Evolutionary conservation across 129 eudicot genomes (phyloP), one percentile per base, ranked within the genome.

Genomic region (Deinandra increscens): DNA sequence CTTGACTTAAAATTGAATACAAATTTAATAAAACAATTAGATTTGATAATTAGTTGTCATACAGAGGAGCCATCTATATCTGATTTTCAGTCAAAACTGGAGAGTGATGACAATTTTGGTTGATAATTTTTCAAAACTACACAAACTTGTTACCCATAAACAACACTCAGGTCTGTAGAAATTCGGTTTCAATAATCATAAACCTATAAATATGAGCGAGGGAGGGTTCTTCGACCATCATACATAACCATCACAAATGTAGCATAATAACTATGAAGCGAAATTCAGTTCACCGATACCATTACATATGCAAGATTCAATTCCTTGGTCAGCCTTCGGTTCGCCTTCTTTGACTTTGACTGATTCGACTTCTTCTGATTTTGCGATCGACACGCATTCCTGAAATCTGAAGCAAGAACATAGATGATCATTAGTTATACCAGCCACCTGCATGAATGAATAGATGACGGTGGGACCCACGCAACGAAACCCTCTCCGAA

Each of bases 381-480:
- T 81, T 8, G 73, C 80, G 7, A 75, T 75, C 3, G 74, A 66
- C 39, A 59, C 39, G 34, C 87, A 86, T 38, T 82, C 83, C 19
- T 80, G 78, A 71, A 86, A 86, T 66, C 91, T 78, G 66, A 86
- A 86, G 77, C 92, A 86, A 29, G 81, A 68, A 39, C 77, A 69
- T 4, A 86, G 82, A 73, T 86, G 92, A 48, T 86, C 91, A 60
- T 86, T 86, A 67, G 91, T 80, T 38, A 86, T 77, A 43, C 91
- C 91, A 11, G 88, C 88, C 34, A 78, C 86, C 80, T 86, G 92
- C 92, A 86, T 86, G 67, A 86, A 86, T 36, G 88, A 86, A 78
- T 86, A 86, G 55, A 86, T 75, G 51, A 86, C 88, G 0, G 88
- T 83, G 29, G 88, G 92, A 4, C 92, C 88, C 81, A 86, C 88